Conservation (phyloP, 108 stramenopile genomes). For the Phaeodactylum tricornutum region DNA sequence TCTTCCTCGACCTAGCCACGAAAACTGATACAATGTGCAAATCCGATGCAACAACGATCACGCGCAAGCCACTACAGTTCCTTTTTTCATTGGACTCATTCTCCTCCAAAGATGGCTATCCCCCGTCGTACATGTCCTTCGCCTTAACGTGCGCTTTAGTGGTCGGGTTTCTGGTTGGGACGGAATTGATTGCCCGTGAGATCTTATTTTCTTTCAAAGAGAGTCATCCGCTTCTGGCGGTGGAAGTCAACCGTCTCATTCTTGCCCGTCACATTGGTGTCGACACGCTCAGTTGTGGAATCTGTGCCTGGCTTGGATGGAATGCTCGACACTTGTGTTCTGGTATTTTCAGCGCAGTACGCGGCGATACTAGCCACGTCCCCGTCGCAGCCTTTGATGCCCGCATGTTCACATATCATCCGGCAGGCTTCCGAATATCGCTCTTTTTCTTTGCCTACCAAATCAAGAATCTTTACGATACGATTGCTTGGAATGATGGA, state of each 20-base stretch:
- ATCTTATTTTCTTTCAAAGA: constrained; percentile 15
- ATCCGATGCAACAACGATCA: too few relatives aligned
- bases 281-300: constrained; percentile 40
- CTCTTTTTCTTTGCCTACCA: constrained; percentile 72
- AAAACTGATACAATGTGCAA: too few relatives aligned
- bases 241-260: constrained; percentile 49
- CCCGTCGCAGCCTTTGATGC: constrained; percentile 30
- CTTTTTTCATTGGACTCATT: too few relatives aligned
- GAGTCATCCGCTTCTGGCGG: constrained; percentile 42
- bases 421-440: constrained; percentile 33
- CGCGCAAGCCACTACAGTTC: too few relatives aligned
- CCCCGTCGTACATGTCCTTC: too few relatives aligned
- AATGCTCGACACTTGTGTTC: constrained; percentile 23
- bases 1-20: too few relatives aligned
- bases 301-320: constrained; percentile 42
- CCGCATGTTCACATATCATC: constrained; percentile 52
- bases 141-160: too few relatives aligned
- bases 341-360: constrained; percentile 14
- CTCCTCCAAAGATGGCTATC: too few relatives aligned
- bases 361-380: constrained; percentile 13
- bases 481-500: constrained; percentile 75
- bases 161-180: too few relatives aligned
- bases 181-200: not conserved
- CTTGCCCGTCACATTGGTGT: constrained; percentile 72
- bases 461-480: constrained; percentile 76